Evolutionary conservation across 495 filamentous ascomycete genomes (phyloP), one percentile per base, ranked within the genome.

Genomic region (Aspergillus ellipticus): DNA sequence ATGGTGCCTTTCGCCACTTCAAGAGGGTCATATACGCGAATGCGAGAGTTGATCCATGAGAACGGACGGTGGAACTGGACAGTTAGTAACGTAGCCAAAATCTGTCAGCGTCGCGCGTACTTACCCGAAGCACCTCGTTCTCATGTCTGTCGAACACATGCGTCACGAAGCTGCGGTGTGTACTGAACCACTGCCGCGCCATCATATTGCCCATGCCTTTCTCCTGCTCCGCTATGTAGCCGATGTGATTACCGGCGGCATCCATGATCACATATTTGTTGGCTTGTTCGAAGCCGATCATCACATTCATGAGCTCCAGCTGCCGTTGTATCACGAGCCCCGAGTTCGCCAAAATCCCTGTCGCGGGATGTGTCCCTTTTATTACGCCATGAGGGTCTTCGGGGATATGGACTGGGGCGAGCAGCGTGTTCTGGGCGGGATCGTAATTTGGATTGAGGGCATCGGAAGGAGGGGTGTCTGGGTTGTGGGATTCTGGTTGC

Each of bases 231-330:
- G 84, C 85, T 68, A 89, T 81, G 58, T 84, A 88, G 15, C 86
- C 86, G 47, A 89, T 74, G 56, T 87, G 85, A 28, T 82, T 81
- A 6, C 86, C 86, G 28, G 80, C 71, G n/a, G 82, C 83, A 73
- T 87, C 81, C 79, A 88, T 81, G 48, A 89, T 87, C 24, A 86
- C 78, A 62, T 89, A 89, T 63, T 80, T 81, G 57, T 89, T 88
- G 15, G 86, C 85, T 67, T 89, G 86, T 68, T 89, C 85, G 56
- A 87, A 89, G 0, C 86, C 85, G 39, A 88, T 68, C 70, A 89
- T 75, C 7, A 89, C 75, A 68, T 87, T 88, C 79, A 88, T 86
- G 61, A 88, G 73, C 67, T 88, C 86, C 28, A 89, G 59, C 58
- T 88, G 82, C 22, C 86, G 72, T 55, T 87, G 84, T 3, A 89